Base-by-base conservation (phyloP, 2,329 filamentous ascomycete species). In the Aspergillus floridensis region DNA sequence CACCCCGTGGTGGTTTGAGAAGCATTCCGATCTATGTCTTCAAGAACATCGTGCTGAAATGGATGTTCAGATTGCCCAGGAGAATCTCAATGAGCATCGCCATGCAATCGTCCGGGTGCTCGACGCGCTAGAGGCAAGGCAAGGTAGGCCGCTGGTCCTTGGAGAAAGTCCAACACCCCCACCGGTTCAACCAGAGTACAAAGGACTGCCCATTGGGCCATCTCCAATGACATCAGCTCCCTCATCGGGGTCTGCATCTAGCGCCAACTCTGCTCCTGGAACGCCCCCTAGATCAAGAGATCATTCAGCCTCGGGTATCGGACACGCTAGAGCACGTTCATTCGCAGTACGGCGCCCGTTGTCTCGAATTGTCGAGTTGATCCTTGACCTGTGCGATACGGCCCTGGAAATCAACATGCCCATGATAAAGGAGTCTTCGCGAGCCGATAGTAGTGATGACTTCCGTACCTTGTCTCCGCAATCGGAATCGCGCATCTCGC, bases 1-100 rank as follows among this genome's bases (percentile, higher is more conserved):
- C 61, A 92, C 92, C 4, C 92, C 93, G 0, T 99, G 95, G 95
- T 99, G 95, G 96, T 99, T 99, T 68, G 95, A 99, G 77, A 99
- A 98, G 76, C 95, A 99, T 74, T 96, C 93, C 2, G 96, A 99
- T 69, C 80, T 98, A 21, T 99, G 95, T 71, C 81, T 97, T 57
- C 93, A 98, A 73, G 95, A 99, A 73, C 95, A 99, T 72, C 88
- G 90, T 54, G 93, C 95, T 0, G 95, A 99, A 74, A 96, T 97
- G 91, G 93, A 98, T 68, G 92, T 99, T 4, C 93, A 99, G 73
- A 89, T 98, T 82, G 87, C 93, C 5, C 95, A 99, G 71, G 95
- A 99, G 72, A 92, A 86, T 63, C 80, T 99, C 52, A 90, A 88
- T 6, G 95, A 99, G 71, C 95, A 99, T 76, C 89, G 95, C 5